phyloP scores from a whole-genome alignment of 2,329 filamentous ascomycete species.

The Lecanicillium sp. region DNA sequence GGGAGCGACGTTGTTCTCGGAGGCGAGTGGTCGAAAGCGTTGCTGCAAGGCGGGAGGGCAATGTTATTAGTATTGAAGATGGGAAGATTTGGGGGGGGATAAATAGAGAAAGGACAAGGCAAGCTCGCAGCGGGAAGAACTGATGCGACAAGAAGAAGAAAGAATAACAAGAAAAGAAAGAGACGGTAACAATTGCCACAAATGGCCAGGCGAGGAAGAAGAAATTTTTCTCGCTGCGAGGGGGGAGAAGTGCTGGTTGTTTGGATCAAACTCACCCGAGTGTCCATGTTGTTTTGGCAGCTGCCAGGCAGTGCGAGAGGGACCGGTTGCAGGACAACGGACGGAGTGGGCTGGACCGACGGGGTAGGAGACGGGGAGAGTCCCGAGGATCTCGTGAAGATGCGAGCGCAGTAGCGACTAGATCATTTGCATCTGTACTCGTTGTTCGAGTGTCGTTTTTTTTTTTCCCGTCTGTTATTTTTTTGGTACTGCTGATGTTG shows the following conservation, averaged over 20 bases:
- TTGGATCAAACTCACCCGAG: slow-evolving; percentile 26
- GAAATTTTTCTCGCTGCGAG: not conserved
- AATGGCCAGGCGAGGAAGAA: slow-evolving; percentile 8
- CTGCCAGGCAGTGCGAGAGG: slow-evolving; percentile 14
- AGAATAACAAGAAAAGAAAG: no score
- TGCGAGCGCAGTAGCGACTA: slow-evolving; percentile 3
- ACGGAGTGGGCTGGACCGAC: slow-evolving; percentile 12
- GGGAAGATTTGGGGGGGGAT: slow-evolving; percentile 8
- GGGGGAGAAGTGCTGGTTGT: slow-evolving; percentile 7
- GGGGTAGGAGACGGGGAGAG: not conserved
- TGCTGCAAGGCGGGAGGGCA: slow-evolving; percentile 17
- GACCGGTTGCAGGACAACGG: slow-evolving; percentile 15
- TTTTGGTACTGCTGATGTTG: slow-evolving; percentile 1
- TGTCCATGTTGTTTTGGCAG: slow-evolving; percentile 26
- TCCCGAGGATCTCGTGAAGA: not conserved
- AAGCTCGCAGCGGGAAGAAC: slow-evolving; percentile 4
- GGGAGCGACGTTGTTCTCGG: slow-evolving; percentile 42
- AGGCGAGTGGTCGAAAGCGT: slow-evolving; percentile 42
- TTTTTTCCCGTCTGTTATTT: not conserved
- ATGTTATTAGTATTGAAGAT: slow-evolving; percentile 9
- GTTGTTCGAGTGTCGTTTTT: not conserved
- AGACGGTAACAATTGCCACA: slow-evolving; percentile 11
- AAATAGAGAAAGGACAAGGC: slow-evolving; percentile 4
- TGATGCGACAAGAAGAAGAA: slow-evolving; percentile 2
- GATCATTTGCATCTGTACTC: not conserved